Evolutionary conservation across 306 rosid species (phyloP), one percentile per base, ranked within the genome.

Genomic region (Prunus dulcis): DNA sequence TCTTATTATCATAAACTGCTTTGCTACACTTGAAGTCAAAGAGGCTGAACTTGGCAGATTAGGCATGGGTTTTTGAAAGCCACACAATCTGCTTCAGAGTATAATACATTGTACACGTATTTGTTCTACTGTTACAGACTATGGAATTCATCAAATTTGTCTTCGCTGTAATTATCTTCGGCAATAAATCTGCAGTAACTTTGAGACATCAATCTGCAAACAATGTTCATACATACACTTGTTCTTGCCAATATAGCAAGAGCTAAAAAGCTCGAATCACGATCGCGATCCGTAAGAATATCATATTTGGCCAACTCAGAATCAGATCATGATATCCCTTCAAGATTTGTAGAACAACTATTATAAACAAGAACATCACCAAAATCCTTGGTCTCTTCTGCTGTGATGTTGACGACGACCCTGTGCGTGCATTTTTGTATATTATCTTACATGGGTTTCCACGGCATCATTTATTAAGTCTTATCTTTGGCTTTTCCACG

Each of bases 21-120:
- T 34, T 34, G 9, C 43, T 34, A 34, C 43, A 34, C 43, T 34
- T 34, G 43, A 34, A 34, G 9, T 34, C 43, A 34, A 34, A 34
- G 15, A 55, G 12, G 41, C 12, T 23, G 49, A 27, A 19, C 53
- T 61, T 63, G 69, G 69, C 32, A 64, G 20, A 41, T 52, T 53
- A 45, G 76, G 69, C 76, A 5, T 52, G 15, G 32, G 53, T 77
- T 69, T 69, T 66, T 23, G 38, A 49, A 52, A 69, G 81, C 64
- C 63, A 30, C 12, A 60, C 15, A 60, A 47, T 60, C 46, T 73
- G 77, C 77, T 61, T 10, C 61, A 15, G 19, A 15, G 34, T 43
- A 12, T 62, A 25, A 28, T 27, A 5, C 66, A 5, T 62, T 62
- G 2, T 62, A 12, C 19, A 62, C 28, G 8, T 22, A 58, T 20